Conservation (phyloP, 495 filamentous ascomycete species). For the Penicillium mononematosum region DNA sequence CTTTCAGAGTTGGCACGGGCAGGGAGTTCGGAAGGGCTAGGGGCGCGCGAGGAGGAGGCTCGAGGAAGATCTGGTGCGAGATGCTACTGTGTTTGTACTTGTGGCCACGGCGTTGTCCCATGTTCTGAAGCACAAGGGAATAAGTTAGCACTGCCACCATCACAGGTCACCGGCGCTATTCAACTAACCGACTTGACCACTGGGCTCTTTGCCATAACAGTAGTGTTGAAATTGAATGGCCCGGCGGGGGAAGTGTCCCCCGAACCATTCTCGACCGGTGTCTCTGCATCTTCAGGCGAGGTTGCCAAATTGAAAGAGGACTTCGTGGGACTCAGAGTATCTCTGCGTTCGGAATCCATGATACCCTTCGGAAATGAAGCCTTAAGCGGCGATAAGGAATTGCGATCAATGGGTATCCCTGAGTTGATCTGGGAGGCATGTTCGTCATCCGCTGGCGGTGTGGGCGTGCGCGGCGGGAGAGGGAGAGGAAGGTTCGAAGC, state of each 20-base stretch:
- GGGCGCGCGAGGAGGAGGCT: slow-evolving; percentile 84
- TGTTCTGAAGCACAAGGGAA: slow-evolving; percentile 48
- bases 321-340: slow-evolving; percentile 40
- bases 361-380: slow-evolving; percentile 44
- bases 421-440: slow-evolving; percentile 30
- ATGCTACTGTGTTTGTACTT: slow-evolving; percentile 98
- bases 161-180: background rate
- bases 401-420: slow-evolving; percentile 53
- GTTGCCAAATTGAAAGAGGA: slow-evolving; percentile 46
- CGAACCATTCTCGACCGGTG: slow-evolving; percentile 37
- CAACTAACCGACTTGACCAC: slow-evolving; percentile 73
- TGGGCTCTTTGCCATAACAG: slow-evolving; percentile 70
- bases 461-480: slow-evolving; percentile 64
- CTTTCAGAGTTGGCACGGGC: slow-evolving; percentile 85
- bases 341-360: slow-evolving; percentile 30
- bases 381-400: slow-evolving; percentile 63
- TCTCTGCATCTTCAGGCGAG: slow-evolving; percentile 34
- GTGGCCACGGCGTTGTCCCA: slow-evolving; percentile 91
- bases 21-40: slow-evolving; percentile 89
- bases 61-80: slow-evolving; percentile 94
- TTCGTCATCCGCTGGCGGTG: slow-evolving; percentile 59
- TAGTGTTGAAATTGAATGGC: slow-evolving; percentile 94
- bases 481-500: slow-evolving; percentile 62
- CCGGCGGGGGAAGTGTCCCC: slow-evolving; percentile 41
- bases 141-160: slow-evolving; percentile 14